Evolutionary conservation across 495 filamentous ascomycete genomes (phyloP), one percentile per base, ranked within the genome.

Genomic region (Penicillium lividum): DNA sequence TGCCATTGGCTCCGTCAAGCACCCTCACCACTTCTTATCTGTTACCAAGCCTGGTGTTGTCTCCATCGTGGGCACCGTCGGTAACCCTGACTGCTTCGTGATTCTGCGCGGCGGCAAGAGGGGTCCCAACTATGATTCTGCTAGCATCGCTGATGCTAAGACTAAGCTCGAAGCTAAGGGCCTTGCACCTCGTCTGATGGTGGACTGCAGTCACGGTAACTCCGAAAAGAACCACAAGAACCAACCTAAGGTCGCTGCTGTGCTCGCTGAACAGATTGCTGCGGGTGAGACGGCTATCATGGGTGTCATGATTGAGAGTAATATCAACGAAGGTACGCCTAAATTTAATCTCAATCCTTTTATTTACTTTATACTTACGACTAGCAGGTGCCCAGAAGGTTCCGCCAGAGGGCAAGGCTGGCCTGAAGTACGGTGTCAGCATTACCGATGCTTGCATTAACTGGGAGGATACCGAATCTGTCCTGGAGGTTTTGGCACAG

Each of bases 221-320:
- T 96, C 92, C 5, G 79, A 89, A 65, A 98, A 98, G 83, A 84
- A 98, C 74, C 93, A 98, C 81, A 90, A 85, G 73, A 98, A 98
- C 72, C 94, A 98, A 74, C 92, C 93, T 59, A 96, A 96, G 82
- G 94, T 98, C 27, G 95, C 93, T 4, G 85, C 83, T 40, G 81
- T 79, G 4, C 68, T 98, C 48, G 90, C 89, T 5, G 88, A 92
- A 69, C 95, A 98, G 74, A 87, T 98, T 57, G 83, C 86, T 27
- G 76, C 77, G 1, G 94, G 94, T 36, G 95, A 98, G 77, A 82
- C 82, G 0, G 88, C 79, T 27, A 96, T 98, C 66, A 93, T 98
- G 86, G 94, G 94, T 65, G 92, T 97, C 34, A 98, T 98, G 94
- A 96, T 99, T 66, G 95, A 99, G 79, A 95, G 90, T 68, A 86